These are phyloP conservation scores for Dendrocalamus sinicus DNA, from an alignment of 176 grass and related monocot species.

Conservation along the genomic window DNA sequence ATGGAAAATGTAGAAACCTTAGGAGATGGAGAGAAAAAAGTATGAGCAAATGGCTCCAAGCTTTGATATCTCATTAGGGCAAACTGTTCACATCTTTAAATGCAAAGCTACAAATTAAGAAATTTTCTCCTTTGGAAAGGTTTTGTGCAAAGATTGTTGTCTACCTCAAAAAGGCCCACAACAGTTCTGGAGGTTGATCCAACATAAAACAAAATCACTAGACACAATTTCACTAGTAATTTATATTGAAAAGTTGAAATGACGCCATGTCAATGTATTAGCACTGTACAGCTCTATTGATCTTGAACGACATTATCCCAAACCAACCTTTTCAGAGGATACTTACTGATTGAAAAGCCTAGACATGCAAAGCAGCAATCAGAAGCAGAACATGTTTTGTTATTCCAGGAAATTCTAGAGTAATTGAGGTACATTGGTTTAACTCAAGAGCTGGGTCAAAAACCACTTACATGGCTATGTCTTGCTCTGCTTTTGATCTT, in stretches of 20 bases:
- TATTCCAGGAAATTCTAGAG: too few relatives aligned
- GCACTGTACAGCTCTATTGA: neutral
- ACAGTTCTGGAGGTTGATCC: neutral
- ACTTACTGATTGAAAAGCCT: neutral
- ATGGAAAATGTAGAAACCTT: constrained; percentile 48
- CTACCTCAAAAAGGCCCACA: neutral
- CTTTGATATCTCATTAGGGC: neutral
- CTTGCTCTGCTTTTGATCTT: too few relatives aligned
- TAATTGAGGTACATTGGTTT: too few relatives aligned
- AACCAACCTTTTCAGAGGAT: neutral
- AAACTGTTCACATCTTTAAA: neutral
- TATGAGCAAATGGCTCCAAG: neutral
- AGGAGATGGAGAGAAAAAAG: neutral
- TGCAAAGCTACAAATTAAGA: neutral
- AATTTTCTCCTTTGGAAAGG: neutral
- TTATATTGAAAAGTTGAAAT: neutral
- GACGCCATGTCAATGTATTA: too few relatives aligned
- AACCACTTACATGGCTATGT: too few relatives aligned
- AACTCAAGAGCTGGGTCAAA: too few relatives aligned
- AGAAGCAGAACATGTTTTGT: too few relatives aligned
- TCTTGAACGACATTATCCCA: neutral
- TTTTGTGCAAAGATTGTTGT: neutral
- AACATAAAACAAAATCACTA: neutral
- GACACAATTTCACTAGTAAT: neutral
- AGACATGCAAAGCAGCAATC: too few relatives aligned